Base-by-base conservation (phyloP, 805 yeast genomes). In the Lipomyces kockii region DNA sequence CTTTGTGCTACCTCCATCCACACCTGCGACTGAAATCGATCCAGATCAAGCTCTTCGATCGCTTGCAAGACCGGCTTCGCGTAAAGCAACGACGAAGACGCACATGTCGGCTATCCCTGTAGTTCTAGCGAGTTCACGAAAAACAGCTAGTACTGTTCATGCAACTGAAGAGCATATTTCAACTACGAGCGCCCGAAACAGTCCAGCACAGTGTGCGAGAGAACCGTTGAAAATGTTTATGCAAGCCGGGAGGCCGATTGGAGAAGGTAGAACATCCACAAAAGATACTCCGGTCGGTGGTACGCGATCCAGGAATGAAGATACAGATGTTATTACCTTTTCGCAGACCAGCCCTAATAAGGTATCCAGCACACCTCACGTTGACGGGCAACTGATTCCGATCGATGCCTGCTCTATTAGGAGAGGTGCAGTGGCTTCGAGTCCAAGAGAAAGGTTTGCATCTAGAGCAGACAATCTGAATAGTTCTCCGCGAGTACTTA, bases 401-500 rank as follows among this genome's bases (percentile, higher is more conserved):
- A 43, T n/a, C 20, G 49, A n/a, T 17, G 25, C 11, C 20, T 8
- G 20, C 49, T n/a, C 49, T 8, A 12, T 12, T 37, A 12, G 43
- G 43, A 37, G 17, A 37, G 43, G 17, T 37, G 43, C 43, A 12
- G 49, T 8, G 49, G 49, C 49, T 43, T n/a, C 22, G 9, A 43
- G 20, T 43, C 49, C 49, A 5, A 17, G 49, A n/a, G 59, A 32
- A 35, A 12, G n/a, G 9, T 12, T n/a, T 20, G 46, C 25, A 7
- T 22, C 46, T n/a, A n/a, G 49, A 17, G 8, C 20, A 43, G 20
- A 4, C 49, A 17, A 43, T 43, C 62, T 17, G 11, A 25, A 56
- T 17, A 56, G 63, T 29, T 49, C 39, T 49, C 58, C 58, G 2
- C 52, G 29, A 7, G 46, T 49, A 29, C 58, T 35, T 3, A 29